Conservation (phyloP, 331 rosid genomes). For the Quercus lobata region DNA sequence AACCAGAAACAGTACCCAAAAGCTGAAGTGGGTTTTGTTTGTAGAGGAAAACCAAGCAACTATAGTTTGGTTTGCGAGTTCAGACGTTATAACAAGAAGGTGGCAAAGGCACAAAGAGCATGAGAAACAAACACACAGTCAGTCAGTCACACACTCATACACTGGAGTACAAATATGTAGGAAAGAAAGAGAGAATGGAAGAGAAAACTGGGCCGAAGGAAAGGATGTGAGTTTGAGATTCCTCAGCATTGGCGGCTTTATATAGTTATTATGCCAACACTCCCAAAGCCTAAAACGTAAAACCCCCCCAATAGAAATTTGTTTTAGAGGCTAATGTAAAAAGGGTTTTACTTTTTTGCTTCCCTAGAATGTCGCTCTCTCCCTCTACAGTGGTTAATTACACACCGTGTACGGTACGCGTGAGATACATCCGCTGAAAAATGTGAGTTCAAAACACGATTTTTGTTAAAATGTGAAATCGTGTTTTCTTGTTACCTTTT, state of each 20-base stretch:
- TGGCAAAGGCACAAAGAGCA: slow-evolving; percentile 14
- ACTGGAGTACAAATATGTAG: not conserved
- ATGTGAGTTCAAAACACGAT: too few relatives aligned
- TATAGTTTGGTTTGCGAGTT: not conserved
- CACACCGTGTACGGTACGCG: too few relatives aligned
- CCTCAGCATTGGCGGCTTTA: slow-evolving; percentile 16
- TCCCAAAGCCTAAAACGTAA: not conserved
- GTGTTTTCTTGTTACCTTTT: too few relatives aligned
- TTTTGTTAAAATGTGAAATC: too few relatives aligned
- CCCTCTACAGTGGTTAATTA: too few relatives aligned
- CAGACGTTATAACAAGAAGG: slow-evolving; percentile 11
- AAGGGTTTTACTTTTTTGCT: not conserved
- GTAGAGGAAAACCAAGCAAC: not conserved
- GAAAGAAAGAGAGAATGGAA: not conserved
- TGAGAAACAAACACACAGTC: not conserved
- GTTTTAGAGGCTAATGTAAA: not conserved
- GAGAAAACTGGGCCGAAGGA: not conserved
- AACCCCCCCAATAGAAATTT: not conserved
- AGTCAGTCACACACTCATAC: not conserved
- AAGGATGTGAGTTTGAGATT: not conserved
- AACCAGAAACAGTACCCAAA: not conserved
- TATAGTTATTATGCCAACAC: slow-evolving; percentile 1
- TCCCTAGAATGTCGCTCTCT: not conserved
- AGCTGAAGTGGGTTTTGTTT: not conserved
- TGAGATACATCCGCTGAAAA: too few relatives aligned